A percentile compares a stretch with the other conserved stretches of the same genome.
These are phyloP conservation scores for Monosporozyma yasuniensis DNA, from an alignment of 805 yeast species.

Conservation along the genomic window DNA sequence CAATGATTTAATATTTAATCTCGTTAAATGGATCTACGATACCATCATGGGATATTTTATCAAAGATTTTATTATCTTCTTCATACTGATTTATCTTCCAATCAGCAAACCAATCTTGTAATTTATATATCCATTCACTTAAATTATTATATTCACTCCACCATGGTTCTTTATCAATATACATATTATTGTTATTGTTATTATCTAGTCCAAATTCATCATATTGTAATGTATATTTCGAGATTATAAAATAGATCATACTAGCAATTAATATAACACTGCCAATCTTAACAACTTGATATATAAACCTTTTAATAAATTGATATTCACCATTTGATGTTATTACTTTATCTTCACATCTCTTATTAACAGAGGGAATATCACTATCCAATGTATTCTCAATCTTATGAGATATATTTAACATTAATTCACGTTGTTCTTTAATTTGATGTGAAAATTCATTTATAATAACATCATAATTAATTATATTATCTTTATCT, in stretches of 20 bases:
- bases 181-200: background rate
- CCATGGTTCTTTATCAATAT: background rate
- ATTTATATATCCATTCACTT: background rate
- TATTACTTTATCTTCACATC: background rate
- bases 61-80: background rate
- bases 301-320: background rate
- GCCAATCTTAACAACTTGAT: background rate
- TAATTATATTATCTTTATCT: background rate
- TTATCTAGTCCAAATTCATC: background rate
- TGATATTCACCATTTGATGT: background rate
- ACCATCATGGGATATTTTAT: background rate
- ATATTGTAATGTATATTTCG: background rate
- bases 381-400: background rate
- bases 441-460: constrained; percentile 24
- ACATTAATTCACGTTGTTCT: constrained; percentile 23
- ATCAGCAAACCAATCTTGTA: constrained; percentile 1
- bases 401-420: constrained; percentile 14
- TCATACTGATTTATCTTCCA: background rate
- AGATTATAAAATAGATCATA: background rate
- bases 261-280: background rate
- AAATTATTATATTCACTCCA: background rate
- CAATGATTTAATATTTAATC: background rate
- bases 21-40: background rate
- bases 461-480: constrained; percentile 22
- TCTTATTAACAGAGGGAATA: too few species aligned